phyloP scores from a whole-genome alignment of 169 alveolate genomes.

The Cryptosporidium meleagridis region DNA sequence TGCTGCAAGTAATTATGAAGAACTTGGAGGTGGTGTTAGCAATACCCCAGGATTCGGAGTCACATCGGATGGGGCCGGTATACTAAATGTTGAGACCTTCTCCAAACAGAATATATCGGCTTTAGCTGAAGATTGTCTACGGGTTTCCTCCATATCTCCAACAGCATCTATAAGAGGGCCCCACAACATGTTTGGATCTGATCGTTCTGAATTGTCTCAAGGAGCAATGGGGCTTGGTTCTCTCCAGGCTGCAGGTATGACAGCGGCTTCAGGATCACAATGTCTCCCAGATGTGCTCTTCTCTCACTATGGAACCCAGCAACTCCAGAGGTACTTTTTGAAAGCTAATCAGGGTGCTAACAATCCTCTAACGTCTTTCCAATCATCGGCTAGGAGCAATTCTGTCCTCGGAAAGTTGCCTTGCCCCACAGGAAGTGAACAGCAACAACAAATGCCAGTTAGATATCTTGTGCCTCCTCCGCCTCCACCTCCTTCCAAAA shows the following conservation, averaged over 20 bases:
- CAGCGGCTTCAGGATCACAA: neutral
- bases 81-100: neutral
- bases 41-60: neutral
- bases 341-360: neutral
- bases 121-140: neutral
- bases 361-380: neutral
- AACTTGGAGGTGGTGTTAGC: neutral
- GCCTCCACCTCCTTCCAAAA: constrained; percentile 33
- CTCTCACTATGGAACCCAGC: neutral
- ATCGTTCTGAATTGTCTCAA: neutral
- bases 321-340: neutral
- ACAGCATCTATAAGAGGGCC: neutral
- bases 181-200: neutral
- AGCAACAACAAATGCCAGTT: neutral
- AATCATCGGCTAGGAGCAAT: neutral
- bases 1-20: neutral
- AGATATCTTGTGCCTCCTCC: constrained; percentile 65
- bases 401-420: neutral
- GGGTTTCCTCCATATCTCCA: neutral
- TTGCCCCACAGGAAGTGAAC: neutral
- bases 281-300: neutral
- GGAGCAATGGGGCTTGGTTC: neutral
- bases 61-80: neutral
- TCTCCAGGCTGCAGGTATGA: neutral
- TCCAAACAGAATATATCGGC: neutral